Base-by-base conservation (phyloP, 768 basidiomycete genomes). In the Kondoa subrosea region DNA sequence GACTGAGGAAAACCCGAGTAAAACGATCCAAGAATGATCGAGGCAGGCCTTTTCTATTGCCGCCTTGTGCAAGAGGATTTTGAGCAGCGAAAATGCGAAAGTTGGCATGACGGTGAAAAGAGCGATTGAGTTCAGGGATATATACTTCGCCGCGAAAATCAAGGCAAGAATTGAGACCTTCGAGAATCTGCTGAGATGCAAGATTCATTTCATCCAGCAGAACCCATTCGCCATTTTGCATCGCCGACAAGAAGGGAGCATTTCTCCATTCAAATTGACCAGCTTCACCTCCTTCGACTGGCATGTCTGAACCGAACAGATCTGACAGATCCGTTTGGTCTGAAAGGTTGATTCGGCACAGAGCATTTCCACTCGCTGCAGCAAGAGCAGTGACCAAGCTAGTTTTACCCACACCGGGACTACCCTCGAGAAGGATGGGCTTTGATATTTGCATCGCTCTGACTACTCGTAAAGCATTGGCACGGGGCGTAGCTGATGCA, bases 131-230 rank as follows among this genome's bases (percentile, higher is more conserved):
- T 75, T 97, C 95, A 1, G 95, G 95, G 56, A 99, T 87, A 77
- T 86, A 97, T 29, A 95, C 90, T 0, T 86, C 85, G 31, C 95
- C 93, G 64, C 95, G 85, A 77, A 97, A 93, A 77, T 99, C 95
- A 32, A 99, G 79, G 12, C 93, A 84, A 0, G 95, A 91, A 74
- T 99, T 99, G 56, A 99, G 83, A 31, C 95, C 95, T 78, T 99
- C 95, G 1, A 99, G 83, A 2, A 99, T 87, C 0, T 95, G 86
- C 74, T 99, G 93, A 32, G 93, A 89, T 0, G 93, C 93, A 50
- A 99, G 82, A 75, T 99, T 99, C 95, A 99, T 97, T 67, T 99
- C 95, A 75, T 99, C 95, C 12, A 99, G 82, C 3, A 99, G 83
- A 3, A 97, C 93, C 95, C 95, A 99, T 69, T 89, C 85, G 0